Conservation (phyloP, 1,139 yeast species). For the Suhomyces anneliseae region DNA sequence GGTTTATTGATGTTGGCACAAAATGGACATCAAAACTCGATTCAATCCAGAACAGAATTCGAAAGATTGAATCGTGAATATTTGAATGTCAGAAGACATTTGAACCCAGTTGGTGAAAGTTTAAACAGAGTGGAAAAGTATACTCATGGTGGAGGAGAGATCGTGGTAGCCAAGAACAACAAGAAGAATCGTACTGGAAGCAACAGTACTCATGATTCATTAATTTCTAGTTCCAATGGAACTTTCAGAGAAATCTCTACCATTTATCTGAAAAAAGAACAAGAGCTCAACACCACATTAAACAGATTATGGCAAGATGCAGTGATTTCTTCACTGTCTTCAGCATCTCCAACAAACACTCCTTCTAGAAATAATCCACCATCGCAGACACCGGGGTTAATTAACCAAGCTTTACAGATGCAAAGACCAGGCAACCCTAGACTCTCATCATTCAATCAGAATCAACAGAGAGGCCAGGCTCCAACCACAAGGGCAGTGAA, state of each 20-base stretch:
- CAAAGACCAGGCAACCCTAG: slow-evolving; percentile 30
- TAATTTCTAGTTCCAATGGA: slow-evolving; percentile 22
- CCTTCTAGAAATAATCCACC: slow-evolving; percentile 1
- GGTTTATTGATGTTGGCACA: slow-evolving; percentile 37
- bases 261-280: slow-evolving; percentile 32
- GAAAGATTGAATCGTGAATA: slow-evolving; percentile 76
- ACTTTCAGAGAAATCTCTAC: slow-evolving; percentile 39
- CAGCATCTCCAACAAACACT: slow-evolving; percentile 4
- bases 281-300: slow-evolving; percentile 27
- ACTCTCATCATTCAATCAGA: slow-evolving; percentile 27
- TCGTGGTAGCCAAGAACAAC: slow-evolving; percentile 24
- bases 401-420: slow-evolving; percentile 13
- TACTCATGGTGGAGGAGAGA: slow-evolving; percentile 16
- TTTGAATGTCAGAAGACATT: slow-evolving; percentile 64
- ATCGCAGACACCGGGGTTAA: slow-evolving; percentile 5
- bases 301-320: slow-evolving; percentile 48
- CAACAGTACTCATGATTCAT: slow-evolving; percentile 3
- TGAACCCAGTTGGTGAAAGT: slow-evolving; percentile 68
- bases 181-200: slow-evolving; percentile 13
- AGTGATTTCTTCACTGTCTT: slow-evolving; percentile 10
- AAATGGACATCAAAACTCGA: slow-evolving; percentile 43
- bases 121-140: slow-evolving; percentile 45
- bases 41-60: slow-evolving; percentile 70
- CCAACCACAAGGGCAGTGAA: slow-evolving; percentile 44
- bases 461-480: slow-evolving; percentile 21